Evolutionary conservation across 139 green algal genomes (phyloP), one percentile per base, ranked within the genome.

Genomic region (Axilococcus clingmanii): DNA sequence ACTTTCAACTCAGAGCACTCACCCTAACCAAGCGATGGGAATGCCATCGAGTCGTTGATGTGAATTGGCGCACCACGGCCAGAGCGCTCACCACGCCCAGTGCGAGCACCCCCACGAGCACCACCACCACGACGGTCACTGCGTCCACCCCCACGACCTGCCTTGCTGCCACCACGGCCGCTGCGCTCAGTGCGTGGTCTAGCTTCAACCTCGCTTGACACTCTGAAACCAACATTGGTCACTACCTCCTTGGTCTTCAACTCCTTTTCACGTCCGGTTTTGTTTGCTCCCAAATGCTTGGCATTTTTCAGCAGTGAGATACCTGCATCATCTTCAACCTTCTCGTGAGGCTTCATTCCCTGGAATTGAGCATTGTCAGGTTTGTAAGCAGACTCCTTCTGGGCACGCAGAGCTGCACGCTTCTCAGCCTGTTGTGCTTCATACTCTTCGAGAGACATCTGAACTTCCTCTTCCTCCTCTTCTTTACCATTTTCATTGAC

Each of bases 381-480:
- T 54, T 71, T 69, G 56, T 40, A 49, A 28, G 35, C 28, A 17
- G 61, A 52, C 33, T 68, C 67, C 7, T 50, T 32, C 23, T 48
- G 20, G 66, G 84, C 85, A 73, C 88, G 88, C 27, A 91, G 69
- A 12, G 54, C 72, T 1, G 77, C 77, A 57, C 78, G 79, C 77
- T 87, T 87, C 69, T 82, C 81, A 7, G 66, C 71, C 62, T 84
- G 54, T 54, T 77, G 29, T 15, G 36, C 62, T 72, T 87, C 78
- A 24, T 87, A 91, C 66, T 88, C 77, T 35, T 86, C 75, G 27
- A 88, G 72, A 34, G 53, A 74, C 55, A 87, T 69, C 63, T 85
- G 65, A 69, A 84, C 58, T 45, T 56, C 48, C 30, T 65, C 55
- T 7, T 42, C 42, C 17, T 11, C 23, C 44, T 69, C 65, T 29